Evolutionary conservation across 352 stramenopile genomes (phyloP), one percentile per base, ranked within the genome.

Genomic region (Pythium phragmitis): DNA sequence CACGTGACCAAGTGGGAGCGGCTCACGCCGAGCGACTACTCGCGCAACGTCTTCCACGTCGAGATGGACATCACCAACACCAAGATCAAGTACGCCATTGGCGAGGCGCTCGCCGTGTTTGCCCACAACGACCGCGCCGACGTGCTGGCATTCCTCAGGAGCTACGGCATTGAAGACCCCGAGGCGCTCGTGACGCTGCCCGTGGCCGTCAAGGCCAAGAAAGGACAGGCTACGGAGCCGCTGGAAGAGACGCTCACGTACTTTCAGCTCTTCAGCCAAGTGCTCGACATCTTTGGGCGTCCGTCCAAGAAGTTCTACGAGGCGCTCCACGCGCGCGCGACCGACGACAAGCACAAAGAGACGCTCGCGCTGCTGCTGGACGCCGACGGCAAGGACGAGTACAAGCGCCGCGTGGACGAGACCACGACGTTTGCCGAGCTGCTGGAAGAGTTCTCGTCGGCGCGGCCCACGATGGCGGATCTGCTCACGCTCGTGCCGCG

Each of bases 231-330:
- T 1, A 63, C 46, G 0, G 39, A 7, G 23, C 74, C 75, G n/a
- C 73, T 70, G 23, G 80, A 85, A 42, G 77, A 88, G 57, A 89
- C 79, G 36, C 71, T 91, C 52, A 90, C 80, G 50, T 85, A 93
- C 67, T 89, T 91, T 65, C 85, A 91, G 69, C 70, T 92, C 33
- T 92, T 94, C 57, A 81, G 82, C 52, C 80, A 94, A 26, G 79
- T 93, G 60, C 80, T 94, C 50, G 87, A 94, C 72, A 75, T 96
- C 58, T 94, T 94, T 56, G 87, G 87, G 2, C 80, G 85, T 11
- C 82, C 82, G 53, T 86, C 80, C 17, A 93, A 93, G 75, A 88
- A 89, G 63, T 94, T 96, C 58, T 94, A 94, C 72, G 76, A 87
- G 64, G 77, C 79, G 42, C 66, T 96, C 26, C 62, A 79, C 12